These are phyloP conservation scores for Paramecium primaurelia DNA, from an alignment of 73 alveolate genomes.

Conservation along the genomic window DNA sequence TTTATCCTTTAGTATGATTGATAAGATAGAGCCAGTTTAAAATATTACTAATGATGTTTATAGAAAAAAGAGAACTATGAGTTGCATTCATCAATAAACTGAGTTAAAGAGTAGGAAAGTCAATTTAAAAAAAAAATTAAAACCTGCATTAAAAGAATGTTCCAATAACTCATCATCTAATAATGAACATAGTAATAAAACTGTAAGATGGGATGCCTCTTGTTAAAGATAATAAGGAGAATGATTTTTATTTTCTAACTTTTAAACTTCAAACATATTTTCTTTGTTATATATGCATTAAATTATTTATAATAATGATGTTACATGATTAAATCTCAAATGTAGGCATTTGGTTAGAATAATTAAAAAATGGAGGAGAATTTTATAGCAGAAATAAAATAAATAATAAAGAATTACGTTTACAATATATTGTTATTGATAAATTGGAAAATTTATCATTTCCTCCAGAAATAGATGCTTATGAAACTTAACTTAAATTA, in stretches of 20 bases:
- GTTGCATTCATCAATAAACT: background rate
- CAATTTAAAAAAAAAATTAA: background rate
- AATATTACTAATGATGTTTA: background rate
- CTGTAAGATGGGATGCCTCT: slow-evolving; percentile 9
- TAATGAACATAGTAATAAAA: background rate
- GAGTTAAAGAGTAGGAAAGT: background rate
- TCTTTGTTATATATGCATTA: background rate
- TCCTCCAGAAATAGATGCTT: background rate
- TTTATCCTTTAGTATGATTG: background rate
- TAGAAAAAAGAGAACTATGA: background rate
- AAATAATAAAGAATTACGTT: background rate
- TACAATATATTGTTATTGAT: background rate
- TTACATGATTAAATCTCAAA: background rate
- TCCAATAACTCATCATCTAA: background rate
- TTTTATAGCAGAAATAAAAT: background rate
- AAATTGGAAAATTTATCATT: background rate
- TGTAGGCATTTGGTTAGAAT: background rate
- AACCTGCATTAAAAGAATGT: background rate
- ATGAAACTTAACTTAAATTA: background rate
- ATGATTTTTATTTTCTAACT: background rate
- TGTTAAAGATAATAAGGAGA: background rate
- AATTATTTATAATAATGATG: background rate
- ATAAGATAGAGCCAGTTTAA: background rate
- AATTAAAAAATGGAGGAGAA: background rate
- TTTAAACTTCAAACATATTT: background rate